phyloP scores from a whole-genome alignment of 768 basidiomycete genomes.

The Boletus sp. region DNA sequence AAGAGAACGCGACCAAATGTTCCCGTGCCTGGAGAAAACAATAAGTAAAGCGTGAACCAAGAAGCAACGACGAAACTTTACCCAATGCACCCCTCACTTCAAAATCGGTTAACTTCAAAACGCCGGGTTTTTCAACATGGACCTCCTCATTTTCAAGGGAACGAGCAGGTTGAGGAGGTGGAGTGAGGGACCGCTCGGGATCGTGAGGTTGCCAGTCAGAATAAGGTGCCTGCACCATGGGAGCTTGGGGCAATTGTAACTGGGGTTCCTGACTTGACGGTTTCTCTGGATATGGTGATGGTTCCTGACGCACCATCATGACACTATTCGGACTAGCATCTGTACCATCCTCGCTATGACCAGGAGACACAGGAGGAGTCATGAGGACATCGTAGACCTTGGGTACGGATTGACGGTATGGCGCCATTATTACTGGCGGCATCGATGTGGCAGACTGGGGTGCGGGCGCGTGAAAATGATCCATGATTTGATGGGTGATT shows the following conservation, averaged over 20 bases:
- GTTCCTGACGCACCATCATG: constrained; percentile 14
- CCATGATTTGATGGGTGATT: constrained; percentile 19
- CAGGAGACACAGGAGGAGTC: constrained; percentile 69
- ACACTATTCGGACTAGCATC: constrained; percentile 13
- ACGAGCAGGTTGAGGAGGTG: constrained; percentile 44
- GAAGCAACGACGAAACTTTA: constrained; percentile 31
- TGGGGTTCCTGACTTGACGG: constrained; percentile 9
- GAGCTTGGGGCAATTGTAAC: constrained; percentile 1
- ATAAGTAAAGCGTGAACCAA: constrained; percentile 3
- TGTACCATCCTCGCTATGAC: constrained; percentile 42
- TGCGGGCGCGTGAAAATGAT: constrained; percentile 22
- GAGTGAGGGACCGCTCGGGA: constrained; percentile 15
- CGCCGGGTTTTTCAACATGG: constrained; percentile 55
- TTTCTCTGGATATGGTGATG: constrained; percentile 9
- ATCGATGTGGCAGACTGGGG: constrained; percentile 17
- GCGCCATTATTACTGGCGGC: constrained; percentile 11
- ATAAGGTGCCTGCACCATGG: constrained; percentile 5
- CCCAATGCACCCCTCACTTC: constrained; percentile 79
- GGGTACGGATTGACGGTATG: constrained; percentile 39
- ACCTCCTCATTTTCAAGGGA: constrained; percentile 70
- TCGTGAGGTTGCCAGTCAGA: constrained; percentile 11
- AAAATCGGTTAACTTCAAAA: constrained; percentile 70
- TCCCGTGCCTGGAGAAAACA: constrained; percentile 70
- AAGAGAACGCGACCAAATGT: constrained; percentile 94
- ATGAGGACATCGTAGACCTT: constrained; percentile 58